Evolutionary conservation across 2,329 filamentous ascomycete species (phyloP), one percentile per base, ranked within the genome.

Genomic region (Fusarium poae): DNA sequence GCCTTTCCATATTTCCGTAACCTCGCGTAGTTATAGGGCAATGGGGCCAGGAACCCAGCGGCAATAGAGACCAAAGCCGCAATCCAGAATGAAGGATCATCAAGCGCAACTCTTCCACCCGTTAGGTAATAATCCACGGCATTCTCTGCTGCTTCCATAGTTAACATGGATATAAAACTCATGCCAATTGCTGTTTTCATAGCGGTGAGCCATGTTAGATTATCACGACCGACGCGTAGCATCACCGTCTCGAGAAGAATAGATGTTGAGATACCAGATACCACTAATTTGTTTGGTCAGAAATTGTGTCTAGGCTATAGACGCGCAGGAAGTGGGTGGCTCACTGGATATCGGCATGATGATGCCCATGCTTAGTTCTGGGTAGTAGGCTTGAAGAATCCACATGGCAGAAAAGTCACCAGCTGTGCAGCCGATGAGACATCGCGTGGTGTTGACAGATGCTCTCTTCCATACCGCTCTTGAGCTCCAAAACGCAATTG

Each of bases 321-420:
- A 3, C 3, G 0, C 12, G 27, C 13, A 44, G 11, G 4, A 8
- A 5, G 18, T 37, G 12, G 15, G 2, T 0, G 11, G 23, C 57
- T 74, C 74, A 86, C 84, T 87, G 2, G 86, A 85, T 13, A 83
- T 76, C 1, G 76, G 81, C 85, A 88, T 88, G 15, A 85, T 84
- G 2, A 77, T 65, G 0, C 79, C 78, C 75, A 85, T 81, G 1
- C 83, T 82, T 6, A 86, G 72, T 4, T 80, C 81, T 0, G 84
- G 79, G 51, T 80, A 81, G 42, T 80, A 81, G 0, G 82, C 76
- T 60, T 88, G 85, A 0, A 88, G 78, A 32, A 82, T 79, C 85
- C 86, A 88, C 78, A 88, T 81, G 1, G 84, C 80, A 2, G 84
- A 81, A 62, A 88, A 88, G 71, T 88, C 86, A n/a, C 86, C 86